phyloP scores from a whole-genome alignment of 768 basidiomycete genomes.

The Naganishia antarctica region DNA sequence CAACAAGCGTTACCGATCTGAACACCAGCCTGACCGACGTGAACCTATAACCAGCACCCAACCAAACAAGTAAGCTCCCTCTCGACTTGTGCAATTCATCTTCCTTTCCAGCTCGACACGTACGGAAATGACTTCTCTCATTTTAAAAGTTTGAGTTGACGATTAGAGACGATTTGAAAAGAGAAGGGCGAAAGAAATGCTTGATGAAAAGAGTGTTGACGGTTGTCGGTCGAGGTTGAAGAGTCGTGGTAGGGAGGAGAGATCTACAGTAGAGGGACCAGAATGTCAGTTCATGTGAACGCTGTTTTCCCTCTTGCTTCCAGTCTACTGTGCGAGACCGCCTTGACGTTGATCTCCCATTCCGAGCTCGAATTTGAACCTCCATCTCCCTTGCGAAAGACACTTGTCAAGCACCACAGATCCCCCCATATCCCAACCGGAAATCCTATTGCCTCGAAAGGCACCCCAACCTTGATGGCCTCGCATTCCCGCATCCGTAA shows the following conservation, averaged over 20 bases:
- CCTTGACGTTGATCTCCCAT: too few relatives aligned
- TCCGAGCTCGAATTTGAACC: too few relatives aligned
- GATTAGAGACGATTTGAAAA: constrained; percentile 18
- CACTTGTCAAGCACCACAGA: too few relatives aligned
- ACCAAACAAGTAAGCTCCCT: not conserved
- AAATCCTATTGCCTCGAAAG: too few relatives aligned
- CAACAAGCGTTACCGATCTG: constrained; percentile 91
- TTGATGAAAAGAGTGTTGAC: constrained; percentile 23
- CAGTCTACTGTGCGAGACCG: not conserved
- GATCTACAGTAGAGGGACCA: not conserved
- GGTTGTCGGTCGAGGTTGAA: constrained; percentile 12
- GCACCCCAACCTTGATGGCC: too few relatives aligned
- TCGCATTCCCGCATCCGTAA: too few relatives aligned
- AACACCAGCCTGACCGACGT: constrained; percentile 84
- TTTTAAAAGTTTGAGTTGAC: constrained; percentile 31
- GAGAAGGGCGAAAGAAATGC: not conserved
- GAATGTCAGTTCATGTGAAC: not conserved
- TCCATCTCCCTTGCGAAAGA: too few relatives aligned
- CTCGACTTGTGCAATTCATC: not conserved
- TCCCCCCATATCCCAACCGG: too few relatives aligned
- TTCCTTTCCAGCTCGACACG: constrained; percentile 26
- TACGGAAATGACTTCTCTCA: constrained; percentile 79
- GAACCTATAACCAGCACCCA: constrained; percentile 51
- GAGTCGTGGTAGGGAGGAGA: constrained; percentile 6
- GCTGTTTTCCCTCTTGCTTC: not conserved